Conservation (phyloP, 73 alveolate species). For the Breviolum minutum region DNA sequence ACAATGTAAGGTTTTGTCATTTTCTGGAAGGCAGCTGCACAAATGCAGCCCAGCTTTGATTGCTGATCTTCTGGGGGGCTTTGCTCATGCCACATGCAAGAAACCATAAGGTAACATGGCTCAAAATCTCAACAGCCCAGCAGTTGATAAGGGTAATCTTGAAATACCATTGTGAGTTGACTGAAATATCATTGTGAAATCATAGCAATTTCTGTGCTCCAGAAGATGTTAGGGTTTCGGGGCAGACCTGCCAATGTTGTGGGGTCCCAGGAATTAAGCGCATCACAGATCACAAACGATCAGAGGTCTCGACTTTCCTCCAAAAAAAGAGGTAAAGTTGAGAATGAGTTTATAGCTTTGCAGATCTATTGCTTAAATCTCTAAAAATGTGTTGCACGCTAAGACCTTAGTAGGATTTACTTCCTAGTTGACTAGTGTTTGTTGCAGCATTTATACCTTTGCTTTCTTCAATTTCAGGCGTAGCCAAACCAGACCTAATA, state of each 20-base stretch:
- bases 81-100: not conserved
- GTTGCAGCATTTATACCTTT: not conserved
- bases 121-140: not conserved
- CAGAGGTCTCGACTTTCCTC: slow-evolving; percentile 6
- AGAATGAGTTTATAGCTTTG: slow-evolving; percentile 22
- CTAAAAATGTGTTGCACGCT: no score
- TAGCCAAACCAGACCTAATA: no score
- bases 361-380: not conserved
- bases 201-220: not conserved
- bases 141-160: no score
- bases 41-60: not conserved
- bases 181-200: not conserved
- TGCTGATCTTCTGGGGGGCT: slow-evolving; percentile 12
- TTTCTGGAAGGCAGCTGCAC: slow-evolving; percentile 7
- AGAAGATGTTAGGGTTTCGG: slow-evolving; percentile 2
- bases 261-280: slow-evolving; percentile 32
- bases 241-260: slow-evolving; percentile 35
- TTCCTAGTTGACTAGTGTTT: not conserved
- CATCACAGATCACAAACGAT: not conserved
- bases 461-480: no score
- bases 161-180: no score
- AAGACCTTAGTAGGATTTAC: no score
- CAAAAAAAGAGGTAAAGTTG: slow-evolving; percentile 38
- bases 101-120: not conserved
- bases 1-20: not conserved